Percentiles rank a stretch among this genome's conserved stretches.
phyloP scores from a whole-genome alignment of 106 monocot species.

The Hemerocallis citrina region DNA sequence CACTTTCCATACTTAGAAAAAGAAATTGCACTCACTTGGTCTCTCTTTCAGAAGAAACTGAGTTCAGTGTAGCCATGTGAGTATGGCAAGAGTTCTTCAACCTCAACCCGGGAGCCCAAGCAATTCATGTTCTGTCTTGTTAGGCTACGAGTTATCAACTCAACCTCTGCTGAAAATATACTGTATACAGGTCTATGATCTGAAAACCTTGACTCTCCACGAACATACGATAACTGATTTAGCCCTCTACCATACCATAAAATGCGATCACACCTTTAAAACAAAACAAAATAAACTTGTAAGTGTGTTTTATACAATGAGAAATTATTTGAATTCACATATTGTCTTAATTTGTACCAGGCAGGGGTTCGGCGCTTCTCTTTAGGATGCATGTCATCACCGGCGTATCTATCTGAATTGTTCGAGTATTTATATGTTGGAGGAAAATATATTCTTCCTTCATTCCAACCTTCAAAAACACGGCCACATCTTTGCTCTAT shows the following conservation, averaged over 20 bases:
- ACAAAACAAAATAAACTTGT: not conserved
- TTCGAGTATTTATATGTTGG: constrained; percentile 64
- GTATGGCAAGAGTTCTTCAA: constrained; percentile 58
- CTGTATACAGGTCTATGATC: constrained; percentile 69
- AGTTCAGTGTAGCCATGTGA: constrained; percentile 39
- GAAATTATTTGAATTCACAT: not conserved
- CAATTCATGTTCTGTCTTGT: constrained; percentile 28
- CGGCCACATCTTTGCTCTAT: constrained; percentile 57
- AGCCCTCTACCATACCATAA: constrained; percentile 67
- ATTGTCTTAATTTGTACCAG: constrained; percentile 20
- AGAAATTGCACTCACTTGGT: too few relatives aligned
- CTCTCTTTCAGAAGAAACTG: constrained; percentile 34
- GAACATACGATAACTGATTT: constrained; percentile 47
- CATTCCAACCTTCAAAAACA: constrained; percentile 47
- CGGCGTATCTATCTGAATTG: constrained; percentile 55
- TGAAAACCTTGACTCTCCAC: constrained; percentile 59
- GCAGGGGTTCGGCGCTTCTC: constrained; percentile 58
- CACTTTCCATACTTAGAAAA: too few relatives aligned
- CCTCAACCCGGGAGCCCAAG: constrained; percentile 34
- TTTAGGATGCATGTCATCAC: constrained; percentile 46
- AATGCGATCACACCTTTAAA: constrained; percentile 70
- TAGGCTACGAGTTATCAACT: constrained; percentile 26
- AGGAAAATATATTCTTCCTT: constrained; percentile 61
- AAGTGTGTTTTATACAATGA: not conserved
- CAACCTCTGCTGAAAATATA: constrained; percentile 52